Conservation (phyloP, 2,329 filamentous ascomycete genomes). For the Botrytis deweyae region DNA sequence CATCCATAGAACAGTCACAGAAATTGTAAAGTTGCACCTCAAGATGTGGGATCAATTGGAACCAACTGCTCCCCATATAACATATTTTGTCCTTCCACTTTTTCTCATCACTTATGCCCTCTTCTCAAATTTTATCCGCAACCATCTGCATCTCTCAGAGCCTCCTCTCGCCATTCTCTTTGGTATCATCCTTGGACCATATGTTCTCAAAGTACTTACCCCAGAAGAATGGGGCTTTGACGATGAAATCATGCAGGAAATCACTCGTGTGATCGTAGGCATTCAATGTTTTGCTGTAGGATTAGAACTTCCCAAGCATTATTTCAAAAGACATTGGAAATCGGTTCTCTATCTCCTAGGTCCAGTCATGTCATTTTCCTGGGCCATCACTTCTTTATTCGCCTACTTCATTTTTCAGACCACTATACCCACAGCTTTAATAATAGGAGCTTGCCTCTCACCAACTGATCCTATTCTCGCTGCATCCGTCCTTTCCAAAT, state of each 20-base stretch:
- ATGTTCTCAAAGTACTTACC: slow-evolving; percentile 63
- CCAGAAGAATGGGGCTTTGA: slow-evolving; percentile 62
- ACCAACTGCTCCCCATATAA: slow-evolving; percentile 55
- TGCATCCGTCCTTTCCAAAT: slow-evolving; percentile 52
- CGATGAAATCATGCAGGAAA: slow-evolving; percentile 67
- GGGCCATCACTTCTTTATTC: slow-evolving; percentile 49
- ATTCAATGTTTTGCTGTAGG: slow-evolving; percentile 74
- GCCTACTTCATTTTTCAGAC: slow-evolving; percentile 48
- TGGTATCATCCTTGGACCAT: slow-evolving; percentile 68
- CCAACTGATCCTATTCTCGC: slow-evolving; percentile 58
- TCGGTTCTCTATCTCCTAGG: slow-evolving; percentile 34
- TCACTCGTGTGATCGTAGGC: slow-evolving; percentile 69
- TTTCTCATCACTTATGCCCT: slow-evolving; percentile 60
- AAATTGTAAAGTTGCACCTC: not conserved
- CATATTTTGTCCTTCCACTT: slow-evolving; percentile 57
- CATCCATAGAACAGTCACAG: no score
- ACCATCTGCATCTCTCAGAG: slow-evolving; percentile 59
- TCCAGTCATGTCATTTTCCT: slow-evolving; percentile 37
- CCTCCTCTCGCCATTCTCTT: slow-evolving; percentile 62
- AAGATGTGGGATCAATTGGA: slow-evolving; percentile 52
- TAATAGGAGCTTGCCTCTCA: slow-evolving; percentile 54
- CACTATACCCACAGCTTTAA: slow-evolving; percentile 47
- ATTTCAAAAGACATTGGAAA: slow-evolving; percentile 37
- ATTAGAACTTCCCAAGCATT: slow-evolving; percentile 61
- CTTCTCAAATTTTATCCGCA: slow-evolving; percentile 58